Evolutionary conservation across 2,329 filamentous ascomycete genomes (phyloP).

Genomic region (Macroventuria anomochaeta): DNA sequence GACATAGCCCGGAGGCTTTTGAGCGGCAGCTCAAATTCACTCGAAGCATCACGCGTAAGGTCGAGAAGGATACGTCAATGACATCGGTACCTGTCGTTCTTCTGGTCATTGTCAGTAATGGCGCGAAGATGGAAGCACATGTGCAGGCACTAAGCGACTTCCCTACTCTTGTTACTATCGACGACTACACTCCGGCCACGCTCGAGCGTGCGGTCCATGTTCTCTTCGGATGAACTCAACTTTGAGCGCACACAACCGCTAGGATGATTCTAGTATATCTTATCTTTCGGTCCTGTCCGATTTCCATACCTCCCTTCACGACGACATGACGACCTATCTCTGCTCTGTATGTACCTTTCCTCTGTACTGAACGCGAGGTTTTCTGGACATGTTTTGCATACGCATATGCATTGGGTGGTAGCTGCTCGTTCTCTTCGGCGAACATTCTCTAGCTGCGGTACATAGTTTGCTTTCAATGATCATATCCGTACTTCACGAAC

Average conservation of each 20-base stretch:
- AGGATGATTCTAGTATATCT: background rate
- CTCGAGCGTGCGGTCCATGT: conserved; percentile 34
- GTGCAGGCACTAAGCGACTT: conserved; percentile 34
- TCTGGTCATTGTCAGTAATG: conserved; percentile 34
- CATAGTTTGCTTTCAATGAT: conserved; percentile 1
- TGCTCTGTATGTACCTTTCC: background rate
- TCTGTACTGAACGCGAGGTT: background rate
- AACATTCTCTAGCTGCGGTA: conserved; percentile 10
- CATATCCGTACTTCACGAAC: background rate
- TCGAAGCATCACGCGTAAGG: conserved; percentile 26
- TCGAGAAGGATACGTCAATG: conserved; percentile 23
- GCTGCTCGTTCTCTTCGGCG: conserved; percentile 11
- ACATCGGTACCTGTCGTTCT: conserved; percentile 34
- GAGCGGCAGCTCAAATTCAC: conserved; percentile 44
- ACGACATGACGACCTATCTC: conserved; percentile 2
- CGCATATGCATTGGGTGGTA: conserved; percentile 10
- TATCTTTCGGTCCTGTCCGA: conserved; percentile 8
- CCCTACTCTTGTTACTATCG: conserved; percentile 35
- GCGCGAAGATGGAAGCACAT: conserved; percentile 21
- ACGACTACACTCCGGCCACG: conserved; percentile 38
- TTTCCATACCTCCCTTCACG: background rate
- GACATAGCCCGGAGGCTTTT: conserved; percentile 31
- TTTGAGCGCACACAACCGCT: background rate
- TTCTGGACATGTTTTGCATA: conserved; percentile 2
- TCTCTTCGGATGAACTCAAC: conserved; percentile 28